Evolutionary conservation across 495 filamentous ascomycete genomes (phyloP), one percentile per base, ranked within the genome.

Genomic region (Lentithecium fluviatile): DNA sequence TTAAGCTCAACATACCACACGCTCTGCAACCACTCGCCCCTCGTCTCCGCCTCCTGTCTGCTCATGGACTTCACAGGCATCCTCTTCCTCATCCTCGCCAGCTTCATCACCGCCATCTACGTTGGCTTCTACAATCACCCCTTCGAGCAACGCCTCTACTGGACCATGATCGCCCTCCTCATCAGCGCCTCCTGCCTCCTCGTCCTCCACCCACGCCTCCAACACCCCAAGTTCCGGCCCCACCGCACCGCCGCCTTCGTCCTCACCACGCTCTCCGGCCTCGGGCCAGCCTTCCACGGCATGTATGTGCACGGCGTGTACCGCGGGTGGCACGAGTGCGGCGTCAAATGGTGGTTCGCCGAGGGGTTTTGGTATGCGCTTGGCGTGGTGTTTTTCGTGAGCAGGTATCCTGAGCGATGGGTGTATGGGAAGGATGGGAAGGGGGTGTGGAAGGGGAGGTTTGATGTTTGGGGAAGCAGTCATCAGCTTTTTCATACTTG

Each of bases 21-120:
- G 1, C 47, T 82, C n/a, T 71, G 78, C 57, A 80, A 78, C 60
- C 81, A 83, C 54, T 81, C 78, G 0, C 45, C 56, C 3, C 17
- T 60, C 12, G 68, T 78, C 10, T 70, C 73, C 6, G 62, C 75
- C 4, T 36, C 77, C 0, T 82, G 75, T 67, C 56, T 79, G 2
- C 73, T 76, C 1, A 23, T 81, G 1, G 80, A 84, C 49, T 77
- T 75, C 45, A 67, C 76, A 3, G 79, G 77, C 13, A 83, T 84
- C 20, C 67, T 82, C 6, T 23, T 74, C 1, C 64, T 78, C 25
- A 82, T 78, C 8, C 58, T 79, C 0, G 79, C 78, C 0, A 74
- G 63, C 26, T 80, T 82, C 53, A 50, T 79, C 6, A 79, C 78
- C 0, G 80, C 79, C 0, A 76, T 81, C n/a, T 81, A 78, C 47